Evolutionary conservation across 495 filamentous ascomycete genomes (phyloP), one percentile per base, ranked within the genome.

Genomic region (Talaromyces stipitatus): DNA sequence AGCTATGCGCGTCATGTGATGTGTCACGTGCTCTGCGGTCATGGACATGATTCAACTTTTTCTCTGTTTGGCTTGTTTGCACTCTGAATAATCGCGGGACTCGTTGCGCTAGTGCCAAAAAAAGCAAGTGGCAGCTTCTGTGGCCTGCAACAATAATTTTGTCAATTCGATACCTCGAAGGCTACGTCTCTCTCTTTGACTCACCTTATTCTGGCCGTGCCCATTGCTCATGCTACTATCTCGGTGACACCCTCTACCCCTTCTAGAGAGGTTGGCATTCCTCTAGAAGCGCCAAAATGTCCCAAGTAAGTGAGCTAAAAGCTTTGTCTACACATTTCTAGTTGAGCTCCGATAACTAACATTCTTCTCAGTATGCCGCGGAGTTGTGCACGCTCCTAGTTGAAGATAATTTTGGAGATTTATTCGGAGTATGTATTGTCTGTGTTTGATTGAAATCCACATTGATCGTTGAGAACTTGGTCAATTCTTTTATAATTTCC

Each of bases 371-470:
- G 76, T 76, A 87, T 63, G 76, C 81, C 43, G 79, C 82, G 65
- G 88, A 97, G 81, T 86, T 97, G 52, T 95, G 90, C 73, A 77
- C 83, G 71, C 84, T 96, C 63, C 81, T 97, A n/a, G 84, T 97
- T 46, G 81, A 90, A 58, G 90, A 96, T 64, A 80, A 87, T 20
- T 90, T 91, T 70, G 94, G 94, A 61, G 88, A 95, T 64, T 80
- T 98, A 26, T 87, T 89, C 51, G 89, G 89, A 66, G 92, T 97
- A 86, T 64, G 90, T 78, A 30, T 55, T 16, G 55, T 28, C n/a
- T 36, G 23, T 27, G 20, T 11, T 46, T 22, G 22, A 22, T 8
- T 48, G 22, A 26, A 7, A 24, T 30, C 28, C 7, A 30, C 52
- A 27, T 24, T 16, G 8, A 23, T n/a, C n/a, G 5, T 36, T 23